A percentile compares a stretch with the other conserved stretches of the same genome.
These are phyloP conservation scores for Aspergillus niger DNA, from an alignment of 2,329 filamentous ascomycete species.

Conservation along the genomic window DNA sequence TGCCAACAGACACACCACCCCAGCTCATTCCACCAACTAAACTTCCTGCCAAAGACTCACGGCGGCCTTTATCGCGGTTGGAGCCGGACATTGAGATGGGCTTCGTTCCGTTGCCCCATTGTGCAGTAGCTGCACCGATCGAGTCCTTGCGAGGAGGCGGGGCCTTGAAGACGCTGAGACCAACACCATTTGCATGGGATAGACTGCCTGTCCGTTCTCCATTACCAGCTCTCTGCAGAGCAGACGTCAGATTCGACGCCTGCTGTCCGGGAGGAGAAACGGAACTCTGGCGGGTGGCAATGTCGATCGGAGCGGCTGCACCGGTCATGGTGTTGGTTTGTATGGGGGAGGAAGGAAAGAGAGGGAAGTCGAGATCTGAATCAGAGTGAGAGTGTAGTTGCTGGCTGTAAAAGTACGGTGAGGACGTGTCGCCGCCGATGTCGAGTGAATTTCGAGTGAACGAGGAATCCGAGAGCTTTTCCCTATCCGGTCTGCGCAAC, in stretches of 20 bases:
- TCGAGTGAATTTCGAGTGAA: constrained; percentile 48
- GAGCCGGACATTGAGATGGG: constrained; percentile 61
- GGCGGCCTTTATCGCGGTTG: constrained; percentile 53
- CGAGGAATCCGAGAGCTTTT: constrained; percentile 44
- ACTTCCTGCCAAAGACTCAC: constrained; percentile 64
- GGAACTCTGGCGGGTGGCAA: constrained; percentile 59
- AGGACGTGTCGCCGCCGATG: constrained; percentile 33
- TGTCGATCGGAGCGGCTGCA: constrained; percentile 60
- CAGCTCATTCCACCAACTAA: constrained; percentile 85
- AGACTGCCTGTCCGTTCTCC: constrained; percentile 45
- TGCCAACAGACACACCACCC: constrained; percentile 94
- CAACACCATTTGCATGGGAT: constrained; percentile 47
- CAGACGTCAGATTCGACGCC: constrained; percentile 64
- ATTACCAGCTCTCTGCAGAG: constrained; percentile 55
- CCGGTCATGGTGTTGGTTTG: constrained; percentile 52
- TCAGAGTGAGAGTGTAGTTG: constrained; percentile 35
- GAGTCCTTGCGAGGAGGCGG: constrained; percentile 56
- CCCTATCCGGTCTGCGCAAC: constrained; percentile 47
- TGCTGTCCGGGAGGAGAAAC: constrained; percentile 61
- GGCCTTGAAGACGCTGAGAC: constrained; percentile 41
- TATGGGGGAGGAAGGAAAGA: constrained; percentile 42
- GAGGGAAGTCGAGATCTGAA: constrained; percentile 40
- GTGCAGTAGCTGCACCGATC: constrained; percentile 51
- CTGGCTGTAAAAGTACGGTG: constrained; percentile 35
- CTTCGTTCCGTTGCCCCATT: constrained; percentile 60